phyloP scores from a whole-genome alignment of 2,329 filamentous ascomycete species.

The Nigrospora sphaerica region DNA sequence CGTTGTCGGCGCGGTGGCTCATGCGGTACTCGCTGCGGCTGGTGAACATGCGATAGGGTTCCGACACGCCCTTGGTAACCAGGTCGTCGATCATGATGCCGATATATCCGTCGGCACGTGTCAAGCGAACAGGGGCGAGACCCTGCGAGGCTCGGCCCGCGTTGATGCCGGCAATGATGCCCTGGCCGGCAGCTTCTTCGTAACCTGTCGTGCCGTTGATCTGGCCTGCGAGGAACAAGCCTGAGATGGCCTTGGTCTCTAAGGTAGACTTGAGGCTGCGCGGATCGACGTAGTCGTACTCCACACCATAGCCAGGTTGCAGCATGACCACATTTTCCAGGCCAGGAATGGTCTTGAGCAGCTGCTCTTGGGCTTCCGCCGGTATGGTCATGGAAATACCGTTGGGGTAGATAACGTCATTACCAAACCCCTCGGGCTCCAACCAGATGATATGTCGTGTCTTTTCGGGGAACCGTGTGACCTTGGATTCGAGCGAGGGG shows the following conservation, averaged over 20 bases:
- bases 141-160: conserved; percentile 73
- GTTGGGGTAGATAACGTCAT: conserved; percentile 88
- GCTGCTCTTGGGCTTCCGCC: conserved; percentile 73
- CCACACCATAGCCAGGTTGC: conserved; percentile 92
- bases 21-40: conserved; percentile 93
- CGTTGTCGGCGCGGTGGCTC: conserved; percentile 87
- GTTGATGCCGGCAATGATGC: conserved; percentile 87
- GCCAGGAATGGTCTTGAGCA: conserved; percentile 81
- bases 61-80: conserved; percentile 90
- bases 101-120: conserved; percentile 86
- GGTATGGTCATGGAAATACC: conserved; percentile 97
- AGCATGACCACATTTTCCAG: conserved; percentile 87
- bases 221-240: conserved; percentile 88
- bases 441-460: conserved; percentile 87
- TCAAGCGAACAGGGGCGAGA: conserved; percentile 59
- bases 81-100: conserved; percentile 98
- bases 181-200: conserved; percentile 93
- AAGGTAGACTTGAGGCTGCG: conserved; percentile 80
- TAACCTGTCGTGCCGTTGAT: conserved; percentile 99
- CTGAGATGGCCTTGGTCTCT: conserved; percentile 85
- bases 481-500: conserved; percentile 89
- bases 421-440: conserved; percentile 91
- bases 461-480: conserved; percentile 80
- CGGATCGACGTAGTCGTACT: conserved; percentile 98
- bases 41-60: conserved; percentile 98